phyloP scores from a whole-genome alignment of 495 filamentous ascomycete genomes.

The Niebla homalea region DNA sequence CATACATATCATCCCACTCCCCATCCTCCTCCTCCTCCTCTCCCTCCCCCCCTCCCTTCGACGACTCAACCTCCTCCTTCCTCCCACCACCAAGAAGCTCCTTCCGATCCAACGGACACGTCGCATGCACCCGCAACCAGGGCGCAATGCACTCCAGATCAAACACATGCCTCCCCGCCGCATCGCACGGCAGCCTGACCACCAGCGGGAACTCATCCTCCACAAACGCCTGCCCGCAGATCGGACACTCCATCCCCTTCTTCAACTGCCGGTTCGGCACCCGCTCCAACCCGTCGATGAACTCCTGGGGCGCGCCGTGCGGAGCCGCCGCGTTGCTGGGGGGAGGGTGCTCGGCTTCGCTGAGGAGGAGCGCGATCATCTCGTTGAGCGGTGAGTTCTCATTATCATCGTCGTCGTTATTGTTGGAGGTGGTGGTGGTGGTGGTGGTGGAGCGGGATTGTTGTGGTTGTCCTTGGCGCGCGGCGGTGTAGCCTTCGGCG shows the following conservation, averaged over 20 bases:
- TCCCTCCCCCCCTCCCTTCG: constrained; percentile 26
- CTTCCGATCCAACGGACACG: constrained; percentile 75
- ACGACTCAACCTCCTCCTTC: constrained; percentile 44
- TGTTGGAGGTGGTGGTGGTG: too few relatives aligned
- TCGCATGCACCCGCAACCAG: constrained; percentile 79
- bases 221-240: constrained; percentile 42
- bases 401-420: background rate
- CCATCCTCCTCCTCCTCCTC: constrained; percentile 25
- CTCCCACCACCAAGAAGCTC: constrained; percentile 66
- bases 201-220: constrained; percentile 62
- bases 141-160: constrained; percentile 91
- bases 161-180: constrained; percentile 52
- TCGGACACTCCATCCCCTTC: constrained; percentile 60
- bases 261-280: constrained; percentile 49
- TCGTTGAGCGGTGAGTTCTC: constrained; percentile 38
- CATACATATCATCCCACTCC: constrained; percentile 66
- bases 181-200: constrained; percentile 74
- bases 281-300: constrained; percentile 45
- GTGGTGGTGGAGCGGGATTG: constrained; percentile 11
- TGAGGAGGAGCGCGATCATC: constrained; percentile 50
- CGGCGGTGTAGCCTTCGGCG: constrained; percentile 43
- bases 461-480: too few relatives aligned
- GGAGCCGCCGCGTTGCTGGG: constrained; percentile 52
- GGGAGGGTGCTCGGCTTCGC: constrained; percentile 49
- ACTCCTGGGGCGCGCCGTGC: constrained; percentile 65